Conservation (phyloP, 495 filamentous ascomycete species). For the Hypoxylon crocopeplum region DNA sequence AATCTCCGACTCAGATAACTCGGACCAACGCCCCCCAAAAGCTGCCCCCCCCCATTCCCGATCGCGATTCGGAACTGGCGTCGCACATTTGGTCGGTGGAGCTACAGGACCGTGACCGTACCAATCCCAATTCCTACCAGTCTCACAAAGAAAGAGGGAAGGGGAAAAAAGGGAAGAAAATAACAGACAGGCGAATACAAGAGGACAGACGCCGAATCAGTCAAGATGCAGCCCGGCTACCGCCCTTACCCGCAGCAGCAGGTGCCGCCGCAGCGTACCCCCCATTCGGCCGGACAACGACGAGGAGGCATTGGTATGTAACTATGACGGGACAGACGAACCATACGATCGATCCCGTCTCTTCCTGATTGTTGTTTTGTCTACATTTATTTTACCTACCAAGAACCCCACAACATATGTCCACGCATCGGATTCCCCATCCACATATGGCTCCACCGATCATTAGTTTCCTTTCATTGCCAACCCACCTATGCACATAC, state of each 20-base stretch:
- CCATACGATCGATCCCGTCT: constrained; percentile 17
- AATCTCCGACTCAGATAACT: constrained; percentile 33
- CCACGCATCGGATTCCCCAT: constrained; percentile 12
- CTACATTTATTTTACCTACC: too few relatives aligned
- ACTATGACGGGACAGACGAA: constrained; percentile 17
- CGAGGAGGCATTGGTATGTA: constrained; percentile 58
- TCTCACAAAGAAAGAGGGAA: constrained; percentile 29
- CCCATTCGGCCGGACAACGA: constrained; percentile 50
- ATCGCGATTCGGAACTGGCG: constrained; percentile 35
- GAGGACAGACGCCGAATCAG: constrained; percentile 9
- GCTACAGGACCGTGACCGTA: constrained; percentile 11
- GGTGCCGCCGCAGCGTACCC: constrained; percentile 42
- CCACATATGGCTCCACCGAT: constrained; percentile 30
- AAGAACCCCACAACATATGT: constrained; percentile 8
- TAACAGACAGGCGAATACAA: constrained; percentile 6
- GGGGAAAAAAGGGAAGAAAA: constrained; percentile 1
- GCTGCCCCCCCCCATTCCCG: constrained; percentile 12
- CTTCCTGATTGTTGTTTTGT: too few relatives aligned
- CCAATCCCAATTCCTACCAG: constrained; percentile 9
- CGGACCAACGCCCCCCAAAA: constrained; percentile 17
- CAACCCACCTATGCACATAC: constrained; percentile 9
- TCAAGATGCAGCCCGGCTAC: constrained; percentile 57
- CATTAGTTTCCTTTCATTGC: constrained; percentile 20
- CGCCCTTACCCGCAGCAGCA: constrained; percentile 55
- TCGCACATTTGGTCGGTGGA: constrained; percentile 32